A percentile compares a stretch with the other conserved stretches of the same genome.
Evolutionary conservation across 768 basidiomycete genomes (phyloP).

Genomic region (Botryobasidium botryosum): DNA sequence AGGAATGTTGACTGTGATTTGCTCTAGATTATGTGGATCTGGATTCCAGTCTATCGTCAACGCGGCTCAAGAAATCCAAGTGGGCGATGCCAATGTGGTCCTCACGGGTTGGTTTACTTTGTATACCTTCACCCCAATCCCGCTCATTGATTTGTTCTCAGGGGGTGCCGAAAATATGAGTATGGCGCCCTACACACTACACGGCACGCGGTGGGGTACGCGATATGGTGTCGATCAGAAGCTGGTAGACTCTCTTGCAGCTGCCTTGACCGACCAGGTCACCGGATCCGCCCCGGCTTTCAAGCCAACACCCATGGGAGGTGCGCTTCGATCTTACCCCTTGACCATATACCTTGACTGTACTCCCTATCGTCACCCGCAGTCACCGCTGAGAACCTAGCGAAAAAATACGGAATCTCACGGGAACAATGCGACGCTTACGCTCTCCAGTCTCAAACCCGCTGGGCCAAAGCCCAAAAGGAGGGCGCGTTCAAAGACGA

Average conservation of each 20-base stretch:
- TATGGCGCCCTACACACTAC: slow-evolving; percentile 20
- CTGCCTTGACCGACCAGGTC: slow-evolving; percentile 23
- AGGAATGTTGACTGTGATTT: neutral
- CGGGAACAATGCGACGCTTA: slow-evolving; percentile 23
- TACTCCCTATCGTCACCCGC: neutral
- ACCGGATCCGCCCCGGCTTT: slow-evolving; percentile 14
- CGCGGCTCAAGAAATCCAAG: slow-evolving; percentile 22
- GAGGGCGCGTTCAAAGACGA: slow-evolving; percentile 11
- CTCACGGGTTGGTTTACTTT: slow-evolving; percentile 19
- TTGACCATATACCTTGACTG: neutral
- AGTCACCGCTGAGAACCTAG: slow-evolving; percentile 26
- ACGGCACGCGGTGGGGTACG: slow-evolving; percentile 21
- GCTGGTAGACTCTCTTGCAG: slow-evolving; percentile 24
- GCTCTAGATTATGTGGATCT: slow-evolving; percentile 21
- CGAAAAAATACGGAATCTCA: slow-evolving; percentile 24
- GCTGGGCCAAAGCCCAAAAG: slow-evolving; percentile 16
- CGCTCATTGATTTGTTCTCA: neutral
- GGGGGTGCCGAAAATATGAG: slow-evolving; percentile 12
- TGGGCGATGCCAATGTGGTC: slow-evolving; percentile 23
- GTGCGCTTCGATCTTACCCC: slow-evolving; percentile 11
- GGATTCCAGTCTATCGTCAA: slow-evolving; percentile 24
- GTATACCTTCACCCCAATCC: neutral
- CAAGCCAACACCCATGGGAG: slow-evolving; percentile 19
- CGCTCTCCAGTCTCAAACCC: slow-evolving; percentile 21
- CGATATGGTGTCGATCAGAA: slow-evolving; percentile 24